Conservation (phyloP, 306 rosid species). For the Calophaca sinica region DNA sequence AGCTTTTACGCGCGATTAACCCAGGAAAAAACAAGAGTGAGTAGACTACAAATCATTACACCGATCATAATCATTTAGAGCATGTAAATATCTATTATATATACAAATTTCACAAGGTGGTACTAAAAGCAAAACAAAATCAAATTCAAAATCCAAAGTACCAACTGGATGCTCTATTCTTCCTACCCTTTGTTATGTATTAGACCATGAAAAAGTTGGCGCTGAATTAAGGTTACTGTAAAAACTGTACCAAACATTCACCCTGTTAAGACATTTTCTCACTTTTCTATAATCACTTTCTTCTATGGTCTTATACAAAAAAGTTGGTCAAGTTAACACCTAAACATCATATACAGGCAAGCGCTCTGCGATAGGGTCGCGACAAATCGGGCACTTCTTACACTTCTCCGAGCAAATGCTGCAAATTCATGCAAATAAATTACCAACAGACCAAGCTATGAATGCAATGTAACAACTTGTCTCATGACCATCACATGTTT, state of each 20-base stretch:
- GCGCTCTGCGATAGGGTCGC: slow-evolving; percentile 68
- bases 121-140: slow-evolving; percentile 37
- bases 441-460: slow-evolving; percentile 32
- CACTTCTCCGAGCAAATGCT: slow-evolving; percentile 88
- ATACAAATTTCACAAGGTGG: slow-evolving; percentile 50
- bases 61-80: slow-evolving; percentile 19
- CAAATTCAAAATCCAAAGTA: slow-evolving; percentile 44
- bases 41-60: slow-evolving; percentile 37
- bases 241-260: slow-evolving; percentile 49
- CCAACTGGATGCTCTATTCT: slow-evolving; percentile 40
- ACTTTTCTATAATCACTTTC: slow-evolving; percentile 44
- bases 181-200: slow-evolving; percentile 44
- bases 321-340: slow-evolving; percentile 47
- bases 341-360: slow-evolving; percentile 92
- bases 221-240: slow-evolving; percentile 24
- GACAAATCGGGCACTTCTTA: slow-evolving; percentile 93
- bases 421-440: slow-evolving; percentile 51
- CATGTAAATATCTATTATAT: slow-evolving; percentile 43
- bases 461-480: slow-evolving; percentile 4
- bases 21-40: not conserved
- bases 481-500: slow-evolving; percentile 11
- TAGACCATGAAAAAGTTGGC: slow-evolving; percentile 41
- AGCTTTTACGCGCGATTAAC: slow-evolving; percentile 3
- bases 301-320: slow-evolving; percentile 48
- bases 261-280: slow-evolving; percentile 36